A percentile compares a stretch with the other conserved stretches of the same genome.
Conservation (phyloP, 148 eudicot genomes). For the Vaccinium myrtillus region DNA sequence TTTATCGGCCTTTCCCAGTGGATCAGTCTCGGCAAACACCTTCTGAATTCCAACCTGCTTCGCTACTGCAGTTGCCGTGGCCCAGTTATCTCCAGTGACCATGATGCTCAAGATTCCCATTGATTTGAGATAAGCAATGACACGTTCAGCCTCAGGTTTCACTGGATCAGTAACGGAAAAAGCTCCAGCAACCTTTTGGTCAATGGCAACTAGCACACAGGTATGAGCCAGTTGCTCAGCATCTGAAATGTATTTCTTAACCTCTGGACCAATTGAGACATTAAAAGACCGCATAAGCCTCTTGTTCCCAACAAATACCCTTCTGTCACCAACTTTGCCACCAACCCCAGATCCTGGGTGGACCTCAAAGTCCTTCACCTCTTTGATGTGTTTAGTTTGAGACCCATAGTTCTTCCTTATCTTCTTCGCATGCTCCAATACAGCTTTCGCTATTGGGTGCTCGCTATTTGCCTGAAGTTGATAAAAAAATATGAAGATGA, state of each 20-base stretch:
- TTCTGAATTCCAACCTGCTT: constrained; percentile 70
- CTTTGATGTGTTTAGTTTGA: constrained; percentile 44
- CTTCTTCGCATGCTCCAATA: constrained; percentile 77
- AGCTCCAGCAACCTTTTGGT: constrained; percentile 76
- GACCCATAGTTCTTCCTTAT: constrained; percentile 42
- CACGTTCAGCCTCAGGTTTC: constrained; percentile 85
- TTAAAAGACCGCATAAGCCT: constrained; percentile 62
- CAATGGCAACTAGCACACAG: constrained; percentile 79
- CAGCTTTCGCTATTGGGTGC: constrained; percentile 92
- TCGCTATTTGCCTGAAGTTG: constrained; percentile 80
- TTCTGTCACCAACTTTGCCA: constrained; percentile 69
- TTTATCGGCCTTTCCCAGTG: constrained; percentile 83
- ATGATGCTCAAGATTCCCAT: constrained; percentile 85
- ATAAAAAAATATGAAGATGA: background rate
- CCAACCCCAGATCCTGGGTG: constrained; percentile 95
- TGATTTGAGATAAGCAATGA: constrained; percentile 60
- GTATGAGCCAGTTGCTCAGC: constrained; percentile 76
- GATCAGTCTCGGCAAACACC: constrained; percentile 93
- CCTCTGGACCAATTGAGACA: constrained; percentile 56
- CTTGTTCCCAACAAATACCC: constrained; percentile 79
- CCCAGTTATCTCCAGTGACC: constrained; percentile 98
- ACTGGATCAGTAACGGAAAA: constrained; percentile 95
- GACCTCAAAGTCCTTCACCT: constrained; percentile 81
- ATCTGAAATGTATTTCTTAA: constrained; percentile 56
- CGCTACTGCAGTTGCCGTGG: constrained; percentile 84